phyloP scores from a whole-genome alignment of 78 protist species.

The Cyanophora paradoxa region DNA sequence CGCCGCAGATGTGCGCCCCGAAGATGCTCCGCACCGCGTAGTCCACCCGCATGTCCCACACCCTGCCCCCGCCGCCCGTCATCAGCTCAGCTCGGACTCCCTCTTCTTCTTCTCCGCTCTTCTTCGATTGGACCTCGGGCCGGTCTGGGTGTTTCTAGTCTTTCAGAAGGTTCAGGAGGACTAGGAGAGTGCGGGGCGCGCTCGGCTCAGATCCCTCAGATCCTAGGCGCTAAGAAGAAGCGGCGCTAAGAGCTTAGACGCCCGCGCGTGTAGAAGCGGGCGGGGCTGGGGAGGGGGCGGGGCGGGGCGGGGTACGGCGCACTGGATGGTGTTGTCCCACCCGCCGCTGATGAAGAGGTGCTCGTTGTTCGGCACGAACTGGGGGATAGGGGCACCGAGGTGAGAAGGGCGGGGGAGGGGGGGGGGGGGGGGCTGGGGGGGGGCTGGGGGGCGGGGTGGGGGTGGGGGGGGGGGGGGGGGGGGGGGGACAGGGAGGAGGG shows the following conservation, averaged over 20 bases:
- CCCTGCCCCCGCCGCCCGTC: not conserved
- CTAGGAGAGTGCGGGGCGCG: too few relatives aligned
- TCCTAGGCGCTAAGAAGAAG: too few relatives aligned
- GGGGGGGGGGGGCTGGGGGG: not conserved
- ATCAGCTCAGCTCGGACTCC: not conserved
- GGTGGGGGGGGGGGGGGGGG: not conserved
- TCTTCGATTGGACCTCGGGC: too few relatives aligned
- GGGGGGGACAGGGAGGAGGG: not conserved
- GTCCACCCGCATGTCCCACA: conserved; percentile 16
- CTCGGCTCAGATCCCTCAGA: too few relatives aligned
- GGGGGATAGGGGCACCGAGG: not conserved
- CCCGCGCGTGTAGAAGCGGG: too few relatives aligned
- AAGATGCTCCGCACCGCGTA: not conserved
- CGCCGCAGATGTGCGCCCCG: conserved; percentile 19
- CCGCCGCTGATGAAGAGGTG: not conserved
- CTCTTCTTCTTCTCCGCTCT: not conserved
- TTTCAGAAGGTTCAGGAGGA: too few relatives aligned
- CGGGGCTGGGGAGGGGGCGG: too few relatives aligned
- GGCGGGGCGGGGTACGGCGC: not conserved
- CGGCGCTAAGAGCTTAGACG: too few relatives aligned
- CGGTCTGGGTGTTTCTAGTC: too few relatives aligned
- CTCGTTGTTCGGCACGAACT: not conserved
- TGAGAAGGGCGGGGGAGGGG: not conserved
- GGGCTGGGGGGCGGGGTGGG: not conserved
- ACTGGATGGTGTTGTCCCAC: conserved; percentile 24